Percentiles rank a stretch among this genome's conserved stretches.
Evolutionary conservation across 192 early-diverging fungal species (phyloP).

Genomic region (Allomyces arbusculus): DNA sequence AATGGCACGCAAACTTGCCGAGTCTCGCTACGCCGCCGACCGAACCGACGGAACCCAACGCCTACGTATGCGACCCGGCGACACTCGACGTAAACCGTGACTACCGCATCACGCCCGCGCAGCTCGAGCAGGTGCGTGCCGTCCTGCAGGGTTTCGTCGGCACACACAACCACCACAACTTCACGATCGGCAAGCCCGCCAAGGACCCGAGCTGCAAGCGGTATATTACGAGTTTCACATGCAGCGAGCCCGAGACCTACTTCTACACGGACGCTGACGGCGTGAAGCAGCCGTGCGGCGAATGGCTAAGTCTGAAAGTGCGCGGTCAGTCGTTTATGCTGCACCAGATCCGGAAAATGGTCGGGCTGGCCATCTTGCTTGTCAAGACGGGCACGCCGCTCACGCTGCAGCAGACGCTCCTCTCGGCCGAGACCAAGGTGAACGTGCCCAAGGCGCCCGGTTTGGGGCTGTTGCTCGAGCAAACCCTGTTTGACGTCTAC

Average conservation of each 20-base stretch:
- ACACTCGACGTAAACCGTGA: slow-evolving; percentile 26
- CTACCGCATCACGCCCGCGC: slow-evolving; percentile 41
- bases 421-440: slow-evolving; percentile 44
- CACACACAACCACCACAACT: slow-evolving; percentile 90
- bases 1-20: neutral
- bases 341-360: slow-evolving; percentile 99
- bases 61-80: too few relatives aligned
- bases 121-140: slow-evolving; percentile 40
- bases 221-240: slow-evolving; percentile 64
- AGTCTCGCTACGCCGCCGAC: too few relatives aligned
- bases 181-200: slow-evolving; percentile 57
- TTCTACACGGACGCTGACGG: neutral
- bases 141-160: slow-evolving; percentile 56
- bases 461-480: slow-evolving; percentile 69
- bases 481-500: slow-evolving; percentile 46
- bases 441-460: slow-evolving; percentile 96
- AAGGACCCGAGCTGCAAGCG: slow-evolving; percentile 59
- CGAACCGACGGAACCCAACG: too few relatives aligned
- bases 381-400: slow-evolving; percentile 51
- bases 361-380: slow-evolving; percentile 69
- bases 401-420: slow-evolving; percentile 29
- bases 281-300: slow-evolving; percentile 10
- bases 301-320: slow-evolving; percentile 86
- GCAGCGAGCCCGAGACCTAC: slow-evolving; percentile 7
- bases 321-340: slow-evolving; percentile 96